phyloP scores from a whole-genome alignment of 352 stramenopile genomes.

The Thraustochytrium sp. region DNA sequence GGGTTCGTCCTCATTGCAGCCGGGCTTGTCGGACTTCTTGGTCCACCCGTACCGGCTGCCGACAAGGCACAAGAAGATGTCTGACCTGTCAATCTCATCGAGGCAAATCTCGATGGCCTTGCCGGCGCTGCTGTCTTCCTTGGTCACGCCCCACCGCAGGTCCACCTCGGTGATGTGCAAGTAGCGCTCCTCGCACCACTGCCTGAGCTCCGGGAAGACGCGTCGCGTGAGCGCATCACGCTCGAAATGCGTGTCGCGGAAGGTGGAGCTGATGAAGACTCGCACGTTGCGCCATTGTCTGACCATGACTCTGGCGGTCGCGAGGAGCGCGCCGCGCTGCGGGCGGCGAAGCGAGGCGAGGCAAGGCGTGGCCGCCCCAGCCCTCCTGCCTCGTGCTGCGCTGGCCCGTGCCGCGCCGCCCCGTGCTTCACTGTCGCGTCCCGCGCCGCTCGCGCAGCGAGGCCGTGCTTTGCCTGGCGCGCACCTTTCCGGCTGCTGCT shows the following conservation, averaged over 20 bases:
- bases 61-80: constrained; percentile 43
- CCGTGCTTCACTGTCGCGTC: too few relatives aligned
- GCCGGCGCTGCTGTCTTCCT: constrained; percentile 44
- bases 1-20: too few relatives aligned
- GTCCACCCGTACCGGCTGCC: constrained; percentile 39
- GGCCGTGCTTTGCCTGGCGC: too few relatives aligned
- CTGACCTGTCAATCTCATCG: constrained; percentile 43
- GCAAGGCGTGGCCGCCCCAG: too few relatives aligned
- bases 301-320: too few relatives aligned
- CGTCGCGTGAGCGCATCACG: constrained; percentile 45
- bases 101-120: constrained; percentile 44
- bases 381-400: too few relatives aligned
- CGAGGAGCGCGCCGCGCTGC: too few relatives aligned
- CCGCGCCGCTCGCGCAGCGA: too few relatives aligned
- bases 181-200: constrained; percentile 33
- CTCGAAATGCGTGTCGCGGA: constrained; percentile 47
- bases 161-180: constrained; percentile 46
- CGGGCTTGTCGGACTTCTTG: too few relatives aligned
- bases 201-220: constrained; percentile 46
- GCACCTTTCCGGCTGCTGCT: too few relatives aligned
- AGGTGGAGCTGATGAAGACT: constrained; percentile 47
- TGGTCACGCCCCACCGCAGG: constrained; percentile 47
- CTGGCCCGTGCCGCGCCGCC: too few relatives aligned
- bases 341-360: too few relatives aligned
- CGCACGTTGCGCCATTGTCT: constrained; percentile 44